A percentile compares a stretch with the other conserved stretches of the same genome.
Conservation (phyloP, 108 stramenopile species). For the Cyclotella atomus region DNA sequence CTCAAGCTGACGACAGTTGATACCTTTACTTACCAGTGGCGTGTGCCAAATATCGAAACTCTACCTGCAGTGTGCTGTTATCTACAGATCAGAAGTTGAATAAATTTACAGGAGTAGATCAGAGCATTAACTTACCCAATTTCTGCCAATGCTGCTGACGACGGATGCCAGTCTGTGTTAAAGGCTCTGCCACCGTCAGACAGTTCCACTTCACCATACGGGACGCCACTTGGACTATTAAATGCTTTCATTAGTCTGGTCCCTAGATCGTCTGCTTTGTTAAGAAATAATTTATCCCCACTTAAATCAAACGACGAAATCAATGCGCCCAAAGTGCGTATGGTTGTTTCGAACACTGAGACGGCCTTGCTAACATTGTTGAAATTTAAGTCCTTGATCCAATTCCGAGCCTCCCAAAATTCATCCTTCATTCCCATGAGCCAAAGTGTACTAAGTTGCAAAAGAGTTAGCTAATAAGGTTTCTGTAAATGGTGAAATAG, state of each 20-base stretch:
- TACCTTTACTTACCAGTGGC: slow-evolving; percentile 62
- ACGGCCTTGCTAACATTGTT: slow-evolving; percentile 55
- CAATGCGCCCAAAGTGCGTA: slow-evolving; percentile 94
- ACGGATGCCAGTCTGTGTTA: slow-evolving; percentile 63
- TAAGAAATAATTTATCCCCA: slow-evolving; percentile 69
- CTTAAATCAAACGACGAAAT: slow-evolving; percentile 91
- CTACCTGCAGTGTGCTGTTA: slow-evolving; percentile 27
- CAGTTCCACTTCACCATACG: slow-evolving; percentile 59
- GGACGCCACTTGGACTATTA: slow-evolving; percentile 71
- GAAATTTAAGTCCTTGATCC: slow-evolving; percentile 78
- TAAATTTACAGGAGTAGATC: not conserved
- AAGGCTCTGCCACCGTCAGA: slow-evolving; percentile 38
- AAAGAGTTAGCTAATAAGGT: slow-evolving; percentile 11
- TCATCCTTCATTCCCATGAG: slow-evolving; percentile 95
- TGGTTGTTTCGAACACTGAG: slow-evolving; percentile 97
- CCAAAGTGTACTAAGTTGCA: slow-evolving; percentile 97
- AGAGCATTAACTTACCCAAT: slow-evolving; percentile 69
- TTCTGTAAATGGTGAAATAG: no score
- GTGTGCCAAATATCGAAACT: slow-evolving; percentile 86
- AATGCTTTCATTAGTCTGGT: slow-evolving; percentile 65
- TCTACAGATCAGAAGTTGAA: no score
- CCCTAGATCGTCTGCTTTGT: slow-evolving; percentile 82
- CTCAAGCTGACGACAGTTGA: slow-evolving; percentile 52
- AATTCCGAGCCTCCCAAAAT: slow-evolving; percentile 87
- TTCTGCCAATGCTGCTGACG: slow-evolving; percentile 69